A percentile compares a stretch with the other conserved stretches of the same genome.
phyloP scores from a whole-genome alignment of 345 rosid species.

The Punica granatum region DNA sequence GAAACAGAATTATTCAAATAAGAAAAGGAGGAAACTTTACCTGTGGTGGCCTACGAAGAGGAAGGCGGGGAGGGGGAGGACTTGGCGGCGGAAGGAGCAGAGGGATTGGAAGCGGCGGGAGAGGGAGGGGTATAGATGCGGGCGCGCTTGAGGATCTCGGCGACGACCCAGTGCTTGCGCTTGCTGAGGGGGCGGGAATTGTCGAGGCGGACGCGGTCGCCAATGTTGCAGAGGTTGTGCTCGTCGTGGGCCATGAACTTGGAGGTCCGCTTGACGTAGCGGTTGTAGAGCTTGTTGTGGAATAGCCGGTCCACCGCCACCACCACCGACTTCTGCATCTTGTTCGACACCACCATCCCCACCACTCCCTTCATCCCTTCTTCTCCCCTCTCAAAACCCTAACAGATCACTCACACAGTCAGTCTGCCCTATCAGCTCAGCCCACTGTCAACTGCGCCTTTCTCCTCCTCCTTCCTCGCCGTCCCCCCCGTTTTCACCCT shows the following conservation, averaged over 20 bases:
- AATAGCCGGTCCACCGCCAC: slow-evolving; percentile 82
- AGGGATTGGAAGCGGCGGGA: slow-evolving; percentile 21
- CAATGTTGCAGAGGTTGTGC: slow-evolving; percentile 62
- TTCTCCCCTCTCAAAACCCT: background rate
- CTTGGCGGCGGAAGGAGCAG: slow-evolving; percentile 17
- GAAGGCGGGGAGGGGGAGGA: background rate
- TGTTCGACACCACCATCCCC: slow-evolving; percentile 63
- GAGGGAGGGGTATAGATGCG: slow-evolving; percentile 55
- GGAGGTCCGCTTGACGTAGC: slow-evolving; percentile 86
- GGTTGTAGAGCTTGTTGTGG: slow-evolving; percentile 69
- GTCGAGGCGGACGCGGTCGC: slow-evolving; percentile 69
- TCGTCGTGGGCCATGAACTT: slow-evolving; percentile 98
- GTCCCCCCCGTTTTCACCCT: background rate
- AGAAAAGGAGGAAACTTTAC: background rate
- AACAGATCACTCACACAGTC: background rate
- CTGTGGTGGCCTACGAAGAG: background rate
- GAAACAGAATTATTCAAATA: too few relatives aligned
- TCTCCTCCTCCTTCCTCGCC: background rate
- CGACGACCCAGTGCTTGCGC: slow-evolving; percentile 80
- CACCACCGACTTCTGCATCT: slow-evolving; percentile 78
- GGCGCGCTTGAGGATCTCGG: slow-evolving; percentile 86
- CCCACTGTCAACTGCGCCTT: too few relatives aligned
- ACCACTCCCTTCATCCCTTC: slow-evolving; percentile 35
- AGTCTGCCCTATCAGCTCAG: background rate
- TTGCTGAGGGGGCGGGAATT: slow-evolving; percentile 97